Evolutionary conservation across 129 eudicot genomes (phyloP), one percentile per base, ranked within the genome.

Genomic region (Chrysanthemum seticuspe): DNA sequence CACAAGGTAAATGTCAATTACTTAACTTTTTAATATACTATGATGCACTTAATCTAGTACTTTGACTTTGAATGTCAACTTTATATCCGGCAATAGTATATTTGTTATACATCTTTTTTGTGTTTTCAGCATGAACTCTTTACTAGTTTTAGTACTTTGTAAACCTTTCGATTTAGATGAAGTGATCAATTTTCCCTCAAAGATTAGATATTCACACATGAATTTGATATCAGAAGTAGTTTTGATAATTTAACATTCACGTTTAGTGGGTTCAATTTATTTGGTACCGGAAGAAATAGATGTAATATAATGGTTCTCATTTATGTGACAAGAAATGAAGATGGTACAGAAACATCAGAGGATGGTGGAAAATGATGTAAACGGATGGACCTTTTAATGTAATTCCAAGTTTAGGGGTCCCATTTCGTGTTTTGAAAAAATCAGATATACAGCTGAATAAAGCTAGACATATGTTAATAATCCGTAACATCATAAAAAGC

Each of bases 1-100:
- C 72, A 65, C 68, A 87, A 94, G 98, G 98, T 94, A 78, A 19
- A 2, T 55, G 23, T 0, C 6, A 44, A 18, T 34, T 10, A 74
- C 27, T 53, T 21, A 21, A 16, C 9, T 6, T 34, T 40, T 36
- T n/a, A 44, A 36, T 36, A 40, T 23, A 48, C 48, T 19, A 25
- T 48, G 61, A 40, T 40, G 0, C 47, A 40, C 47, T 40, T 40
- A 40, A 40, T 48, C 34, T 0, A 14, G 68, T 73, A 13, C 53
- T 31, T 52, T 52, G 53, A 73, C 68, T 47, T 60, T 60, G 45
- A 14, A 2, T 23, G 1, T 21, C 75, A 13, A 71, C 58, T 60
- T 60, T 61, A 19, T 73, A 31, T 71, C 57, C 57, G 68, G 52
- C 34, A 29, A n/a, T 11, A 15, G 34, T 11, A 61, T 62, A 69